Conservation (phyloP, 805 yeast genomes). For the Saccharomyces paradoxus region DNA sequence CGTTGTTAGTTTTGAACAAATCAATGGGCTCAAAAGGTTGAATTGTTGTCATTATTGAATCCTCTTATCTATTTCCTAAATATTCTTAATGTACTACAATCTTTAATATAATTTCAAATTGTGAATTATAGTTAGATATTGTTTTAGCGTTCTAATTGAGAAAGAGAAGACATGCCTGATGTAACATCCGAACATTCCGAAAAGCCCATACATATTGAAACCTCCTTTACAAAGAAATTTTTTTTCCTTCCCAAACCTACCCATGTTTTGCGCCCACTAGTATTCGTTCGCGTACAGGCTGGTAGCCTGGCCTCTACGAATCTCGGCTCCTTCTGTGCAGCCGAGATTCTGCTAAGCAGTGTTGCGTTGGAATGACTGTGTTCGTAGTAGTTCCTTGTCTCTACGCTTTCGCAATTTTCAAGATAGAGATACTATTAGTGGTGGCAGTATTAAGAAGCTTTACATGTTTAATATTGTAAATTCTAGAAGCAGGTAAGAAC, state of each 20-base stretch:
- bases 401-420: not conserved
- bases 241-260: not conserved
- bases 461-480: not conserved
- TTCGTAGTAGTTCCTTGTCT: not conserved
- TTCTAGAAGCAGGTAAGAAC: not conserved
- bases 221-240: too few species aligned
- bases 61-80: not conserved
- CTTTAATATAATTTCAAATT: not conserved
- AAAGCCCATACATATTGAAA: not conserved
- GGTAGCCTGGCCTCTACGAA: not conserved
- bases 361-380: not conserved
- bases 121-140: not conserved
- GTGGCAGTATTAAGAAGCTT: not conserved
- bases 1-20: constrained; percentile 58
- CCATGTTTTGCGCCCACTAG: too few species aligned
- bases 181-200: not conserved
- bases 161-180: not conserved
- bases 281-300: not conserved
- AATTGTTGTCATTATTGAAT: constrained; percentile 64
- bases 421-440: not conserved
- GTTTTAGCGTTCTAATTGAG: not conserved
- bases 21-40: constrained; percentile 86
- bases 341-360: not conserved
- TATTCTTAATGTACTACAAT: not conserved
- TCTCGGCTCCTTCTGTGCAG: not conserved